Evolutionary conservation across 164 flowering plant species (phyloP).

Genomic region (Annona cherimola): DNA sequence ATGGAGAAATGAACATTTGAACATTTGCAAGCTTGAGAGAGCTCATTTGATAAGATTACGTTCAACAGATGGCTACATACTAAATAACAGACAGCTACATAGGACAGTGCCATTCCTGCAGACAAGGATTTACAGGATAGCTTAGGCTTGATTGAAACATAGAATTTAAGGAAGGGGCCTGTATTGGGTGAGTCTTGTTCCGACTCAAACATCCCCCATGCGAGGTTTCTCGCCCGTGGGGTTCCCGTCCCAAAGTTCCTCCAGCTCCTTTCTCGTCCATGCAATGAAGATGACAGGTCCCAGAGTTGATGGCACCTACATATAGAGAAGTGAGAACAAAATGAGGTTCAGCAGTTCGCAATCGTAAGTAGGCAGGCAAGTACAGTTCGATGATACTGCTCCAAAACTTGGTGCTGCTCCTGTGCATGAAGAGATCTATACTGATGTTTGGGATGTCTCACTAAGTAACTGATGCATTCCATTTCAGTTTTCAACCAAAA

Average conservation of each 20-base stretch:
- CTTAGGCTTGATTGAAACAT: background rate
- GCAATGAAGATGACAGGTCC: slow-evolving; percentile 74
- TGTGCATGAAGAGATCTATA: no score
- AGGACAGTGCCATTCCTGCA: no score
- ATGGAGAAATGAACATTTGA: no score
- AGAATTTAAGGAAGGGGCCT: background rate
- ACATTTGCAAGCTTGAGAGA: no score
- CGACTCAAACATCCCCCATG: slow-evolving; percentile 41
- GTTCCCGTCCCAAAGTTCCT: slow-evolving; percentile 82
- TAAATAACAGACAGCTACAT: no score
- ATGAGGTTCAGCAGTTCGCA: background rate
- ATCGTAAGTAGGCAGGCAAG: background rate
- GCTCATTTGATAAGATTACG: no score
- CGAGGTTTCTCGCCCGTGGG: slow-evolving; percentile 44
- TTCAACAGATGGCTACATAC: no score
- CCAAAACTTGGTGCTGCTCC: background rate
- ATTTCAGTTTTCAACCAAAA: background rate
- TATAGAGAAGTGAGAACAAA: background rate
- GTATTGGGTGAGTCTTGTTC: background rate
- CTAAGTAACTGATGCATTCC: background rate
- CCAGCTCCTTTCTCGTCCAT: slow-evolving; percentile 66
- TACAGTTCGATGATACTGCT: background rate
- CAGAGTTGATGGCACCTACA: slow-evolving; percentile 86
- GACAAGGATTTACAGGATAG: background rate
- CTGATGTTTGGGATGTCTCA: no score